Evolutionary conservation across 106 monocot genomes (phyloP), one percentile per base, ranked within the genome.

Genomic region (Xerophyta viscosa): DNA sequence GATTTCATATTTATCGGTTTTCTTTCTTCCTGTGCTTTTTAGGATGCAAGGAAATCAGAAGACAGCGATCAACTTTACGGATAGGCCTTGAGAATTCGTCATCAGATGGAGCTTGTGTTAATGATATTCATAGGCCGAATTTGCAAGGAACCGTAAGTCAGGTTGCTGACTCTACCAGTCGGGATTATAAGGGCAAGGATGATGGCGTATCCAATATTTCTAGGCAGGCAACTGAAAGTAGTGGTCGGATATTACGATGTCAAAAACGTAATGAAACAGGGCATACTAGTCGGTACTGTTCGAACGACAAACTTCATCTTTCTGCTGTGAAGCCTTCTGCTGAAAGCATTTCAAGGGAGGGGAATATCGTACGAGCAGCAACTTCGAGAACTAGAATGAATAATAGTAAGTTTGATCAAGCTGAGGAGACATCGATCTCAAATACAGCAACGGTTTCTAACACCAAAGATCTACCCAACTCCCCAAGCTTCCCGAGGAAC

Each of bases 181-280:
- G 24, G 24, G 81, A 75, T 55, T 59, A 61, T 48, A 80, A 69
- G 70, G 27, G 10, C n/a, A n/a, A n/a, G n/a, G n/a, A n/a, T n/a
- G n/a, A n/a, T n/a, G n/a, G n/a, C n/a, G n/a, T n/a, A n/a, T n/a
- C n/a, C 31, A 52, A 41, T 20, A 43, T 22, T 57, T 65, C 55
- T 54, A 71, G 67, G 47, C 70, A 36, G 23, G 28, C 39, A 26
- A 60, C 41, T 63, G 46, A 58, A 47, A 20, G 50, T 46, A 43
- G 43, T 11, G 50, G 45, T 52, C 60, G 72, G n/a, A n/a, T n/a
- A 50, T 29, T 67, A 29, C 75, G 70, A 17, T 86, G 86, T 48
- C 76, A 71, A 56, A 77, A 51, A 61, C 84, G 84, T 70, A 88
- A 96, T 66, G 88, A 96, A 74, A 60, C 71, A 24, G 96, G 88